Base-by-base conservation (phyloP, 1,284 basidiomycete species). In the Ustilago esculenta region DNA sequence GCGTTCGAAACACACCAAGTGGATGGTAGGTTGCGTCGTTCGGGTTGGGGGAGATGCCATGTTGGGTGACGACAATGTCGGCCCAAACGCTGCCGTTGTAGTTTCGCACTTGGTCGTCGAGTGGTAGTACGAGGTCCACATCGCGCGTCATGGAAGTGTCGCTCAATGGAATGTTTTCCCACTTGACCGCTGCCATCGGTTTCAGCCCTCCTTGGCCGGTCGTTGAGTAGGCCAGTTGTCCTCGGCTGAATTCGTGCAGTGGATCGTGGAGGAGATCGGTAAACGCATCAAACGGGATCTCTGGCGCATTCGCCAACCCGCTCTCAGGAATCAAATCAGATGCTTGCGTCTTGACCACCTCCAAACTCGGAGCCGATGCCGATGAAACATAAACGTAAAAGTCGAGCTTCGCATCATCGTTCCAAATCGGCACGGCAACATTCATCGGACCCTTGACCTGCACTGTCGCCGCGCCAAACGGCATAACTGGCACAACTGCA, bases 1-100 rank as follows among this genome's bases (percentile, higher is more conserved):
- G 86, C 60, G 89, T 84, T 73, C 91, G 87, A 54, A 90, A 88
- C n/a, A 94, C 86, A 29, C 88, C 85, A 8, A 83, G 82, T 1
- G 85, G 83, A 45, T 86, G 84, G 75, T 43, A 35, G 1, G 12
- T 37, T 5, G 84, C 66, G 52, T 86, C 84, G 11, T 84, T 81
- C 3, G 90, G 90, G 75, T 92, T 86, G 3, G 88, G 88, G 66
- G 84, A 88, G 32, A 86, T 85, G 1, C 86, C 87, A 53, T 89
- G 86, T 73, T 87, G 89, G 4, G 89, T 86, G 8, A 98, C 84
- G 76, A 92, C 90, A 10, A 96, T 85, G 73, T 97, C 92, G 9
- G 91, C 90, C 89, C 90, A 96, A 35, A 78, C 48, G 27, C 55
- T 64, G 10, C 43, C 72, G 23, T 78, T 78, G 35, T 52, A 24